These are phyloP conservation scores for Fusarium keratoplasticum DNA, from an alignment of 2,329 filamentous ascomycete species.

Conservation along the genomic window DNA sequence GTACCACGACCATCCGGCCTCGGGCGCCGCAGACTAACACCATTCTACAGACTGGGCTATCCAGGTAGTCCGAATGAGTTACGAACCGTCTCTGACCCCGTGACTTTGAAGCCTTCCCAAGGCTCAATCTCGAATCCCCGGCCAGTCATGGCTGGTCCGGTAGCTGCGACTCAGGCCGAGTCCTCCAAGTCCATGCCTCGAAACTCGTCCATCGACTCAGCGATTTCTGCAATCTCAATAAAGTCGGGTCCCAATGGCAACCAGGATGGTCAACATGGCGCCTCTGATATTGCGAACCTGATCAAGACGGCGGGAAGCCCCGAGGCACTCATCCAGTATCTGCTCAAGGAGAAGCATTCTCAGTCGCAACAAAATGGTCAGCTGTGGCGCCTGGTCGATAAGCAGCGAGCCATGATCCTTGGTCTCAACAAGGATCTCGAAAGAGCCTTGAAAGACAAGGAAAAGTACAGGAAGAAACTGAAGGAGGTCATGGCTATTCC, in stretches of 20 bases:
- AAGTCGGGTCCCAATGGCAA: slow-evolving; percentile 67
- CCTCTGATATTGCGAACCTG: slow-evolving; percentile 81
- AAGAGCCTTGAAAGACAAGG: slow-evolving; percentile 90
- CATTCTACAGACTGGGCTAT: slow-evolving; percentile 41
- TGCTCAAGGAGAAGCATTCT: slow-evolving; percentile 92
- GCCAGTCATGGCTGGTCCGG: slow-evolving; percentile 61
- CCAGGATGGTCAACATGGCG: slow-evolving; percentile 67
- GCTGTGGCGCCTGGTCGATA: slow-evolving; percentile 95
- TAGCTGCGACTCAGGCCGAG: slow-evolving; percentile 55
- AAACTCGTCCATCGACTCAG: slow-evolving; percentile 92
- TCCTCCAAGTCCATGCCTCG: slow-evolving; percentile 64
- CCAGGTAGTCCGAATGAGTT: slow-evolving; percentile 60
- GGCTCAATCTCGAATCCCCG: slow-evolving; percentile 53
- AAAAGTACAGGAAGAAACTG: slow-evolving; percentile 89
- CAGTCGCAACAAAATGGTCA: slow-evolving; percentile 91
- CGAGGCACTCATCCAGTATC: slow-evolving; percentile 87
- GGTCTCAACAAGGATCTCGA: slow-evolving; percentile 96
- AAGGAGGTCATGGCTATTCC: slow-evolving; percentile 74
- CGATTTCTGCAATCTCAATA: slow-evolving; percentile 81
- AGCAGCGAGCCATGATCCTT: slow-evolving; percentile 92
- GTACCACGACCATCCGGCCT: background rate
- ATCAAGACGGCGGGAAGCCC: slow-evolving; percentile 88
- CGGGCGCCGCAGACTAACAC: slow-evolving; percentile 22
- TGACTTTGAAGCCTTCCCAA: slow-evolving; percentile 57
- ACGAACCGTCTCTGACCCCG: slow-evolving; percentile 57